phyloP scores from a whole-genome alignment of 495 filamentous ascomycete genomes.

The Penicillium herquei region DNA sequence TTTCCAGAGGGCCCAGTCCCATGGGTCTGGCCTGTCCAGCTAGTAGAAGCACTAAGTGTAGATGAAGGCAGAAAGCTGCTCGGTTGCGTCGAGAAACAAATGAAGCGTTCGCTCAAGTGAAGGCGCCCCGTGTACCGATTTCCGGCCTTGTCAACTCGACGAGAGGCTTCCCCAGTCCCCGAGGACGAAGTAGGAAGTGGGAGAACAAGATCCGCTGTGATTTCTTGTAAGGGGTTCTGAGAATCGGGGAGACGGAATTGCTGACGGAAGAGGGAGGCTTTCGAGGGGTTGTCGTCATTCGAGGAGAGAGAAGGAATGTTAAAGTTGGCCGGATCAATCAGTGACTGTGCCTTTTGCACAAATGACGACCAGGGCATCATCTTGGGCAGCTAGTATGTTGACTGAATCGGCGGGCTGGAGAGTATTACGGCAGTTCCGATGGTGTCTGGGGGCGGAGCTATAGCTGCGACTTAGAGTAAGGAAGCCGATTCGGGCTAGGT shows the following conservation, averaged over 20 bases:
- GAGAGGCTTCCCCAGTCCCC: slow-evolving; percentile 59
- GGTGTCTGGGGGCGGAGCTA: slow-evolving; percentile 29
- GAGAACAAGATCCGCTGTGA: slow-evolving; percentile 90
- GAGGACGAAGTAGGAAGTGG: slow-evolving; percentile 54
- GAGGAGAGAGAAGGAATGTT: slow-evolving; percentile 61
- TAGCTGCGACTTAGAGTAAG: slow-evolving; percentile 23
- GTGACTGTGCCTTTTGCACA: slow-evolving; percentile 90
- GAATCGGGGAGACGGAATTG: slow-evolving; percentile 94
- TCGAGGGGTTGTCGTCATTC: slow-evolving; percentile 77
- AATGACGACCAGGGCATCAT: slow-evolving; percentile 84
- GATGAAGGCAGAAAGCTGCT: slow-evolving; percentile 81
- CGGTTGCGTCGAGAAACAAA: slow-evolving; percentile 93
- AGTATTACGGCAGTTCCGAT: slow-evolving; percentile 12
- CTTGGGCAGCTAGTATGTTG: slow-evolving; percentile 14
- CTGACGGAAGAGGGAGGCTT: slow-evolving; percentile 87
- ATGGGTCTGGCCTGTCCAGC: slow-evolving; percentile 84
- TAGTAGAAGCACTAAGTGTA: slow-evolving; percentile 68
- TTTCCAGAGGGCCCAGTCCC: slow-evolving; percentile 91
- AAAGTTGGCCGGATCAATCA: slow-evolving; percentile 80
- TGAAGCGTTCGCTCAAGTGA: slow-evolving; percentile 87
- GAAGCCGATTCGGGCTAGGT: slow-evolving; percentile 17
- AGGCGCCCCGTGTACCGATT: slow-evolving; percentile 91
- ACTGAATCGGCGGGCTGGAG: neutral
- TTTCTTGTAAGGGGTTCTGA: slow-evolving; percentile 90
- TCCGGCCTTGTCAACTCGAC: slow-evolving; percentile 58